These are phyloP conservation scores for Macrolepiota fuliginosa DNA, from an alignment of 768 basidiomycete genomes.

Conservation along the genomic window DNA sequence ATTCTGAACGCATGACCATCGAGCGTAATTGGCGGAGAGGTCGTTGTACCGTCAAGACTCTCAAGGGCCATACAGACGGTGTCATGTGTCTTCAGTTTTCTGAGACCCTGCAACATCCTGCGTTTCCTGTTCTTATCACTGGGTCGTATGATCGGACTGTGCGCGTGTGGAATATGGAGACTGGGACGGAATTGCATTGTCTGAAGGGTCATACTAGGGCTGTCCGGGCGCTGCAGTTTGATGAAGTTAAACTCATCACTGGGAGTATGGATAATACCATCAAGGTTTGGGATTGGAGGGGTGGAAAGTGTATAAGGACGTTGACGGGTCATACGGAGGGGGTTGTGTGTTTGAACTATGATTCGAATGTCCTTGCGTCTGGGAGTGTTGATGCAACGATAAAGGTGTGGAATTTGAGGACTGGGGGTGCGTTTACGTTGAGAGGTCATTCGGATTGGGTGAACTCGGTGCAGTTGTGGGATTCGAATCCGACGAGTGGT, in stretches of 20 bases:
- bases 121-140: conserved; percentile 93
- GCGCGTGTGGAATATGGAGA: conserved; percentile 96
- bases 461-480: conserved; percentile 93
- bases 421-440: conserved; percentile 88
- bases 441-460: conserved; percentile 97
- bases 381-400: conserved; percentile 95
- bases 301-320: conserved; percentile 83
- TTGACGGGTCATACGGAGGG: conserved; percentile 90
- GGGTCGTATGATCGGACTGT: conserved; percentile 96
- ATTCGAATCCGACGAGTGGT: conserved; percentile 40
- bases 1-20: conserved; percentile 93
- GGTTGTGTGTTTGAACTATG: conserved; percentile 89
- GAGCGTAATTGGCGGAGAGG: conserved; percentile 98
- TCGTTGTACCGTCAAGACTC: conserved; percentile 76
- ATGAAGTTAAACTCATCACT: conserved; percentile 92
- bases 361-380: conserved; percentile 87
- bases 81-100: conserved; percentile 97
- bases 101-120: conserved; percentile 78
- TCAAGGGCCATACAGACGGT: conserved; percentile 93
- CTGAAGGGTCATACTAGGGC: conserved; percentile 89
- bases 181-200: conserved; percentile 77
- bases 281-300: conserved; percentile 95
- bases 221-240: conserved; percentile 93
- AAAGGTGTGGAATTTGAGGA: conserved; percentile 92
- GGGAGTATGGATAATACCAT: conserved; percentile 96